Evolutionary conservation across 176 grass and related monocot genomes (phyloP).

Genomic region (Lolium multiflorum): DNA sequence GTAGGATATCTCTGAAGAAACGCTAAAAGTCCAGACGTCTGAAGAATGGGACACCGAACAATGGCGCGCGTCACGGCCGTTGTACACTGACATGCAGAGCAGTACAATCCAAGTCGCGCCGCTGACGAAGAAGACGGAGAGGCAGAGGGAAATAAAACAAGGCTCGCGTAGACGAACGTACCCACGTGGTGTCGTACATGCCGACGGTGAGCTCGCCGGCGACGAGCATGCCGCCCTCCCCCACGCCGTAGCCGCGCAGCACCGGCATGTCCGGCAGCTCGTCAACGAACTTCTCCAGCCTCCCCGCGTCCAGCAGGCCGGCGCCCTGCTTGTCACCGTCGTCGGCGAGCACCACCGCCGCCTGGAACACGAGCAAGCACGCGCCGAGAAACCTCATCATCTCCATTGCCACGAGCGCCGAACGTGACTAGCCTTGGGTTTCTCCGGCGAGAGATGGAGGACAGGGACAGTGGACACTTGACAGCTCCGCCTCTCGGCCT

Average conservation of each 20-base stretch:
- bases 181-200: slow-evolving; percentile 93
- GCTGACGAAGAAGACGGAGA: background rate
- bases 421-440: background rate
- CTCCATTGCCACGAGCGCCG: slow-evolving; percentile 46
- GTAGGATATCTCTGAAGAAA: no score
- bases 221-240: slow-evolving; percentile 43
- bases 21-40: background rate
- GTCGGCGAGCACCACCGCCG: background rate
- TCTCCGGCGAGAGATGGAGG: background rate
- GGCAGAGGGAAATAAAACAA: background rate
- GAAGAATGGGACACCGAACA: background rate
- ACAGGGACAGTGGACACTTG: background rate
- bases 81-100: no score
- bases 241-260: slow-evolving; percentile 61
- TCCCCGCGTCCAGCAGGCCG: slow-evolving; percentile 38
- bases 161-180: slow-evolving; percentile 29
- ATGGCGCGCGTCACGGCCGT: background rate
- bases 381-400: slow-evolving; percentile 20
- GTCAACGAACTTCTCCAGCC: slow-evolving; percentile 91
- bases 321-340: background rate
- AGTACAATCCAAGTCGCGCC: background rate
- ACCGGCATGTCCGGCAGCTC: slow-evolving; percentile 83
- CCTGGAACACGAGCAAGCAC: background rate
- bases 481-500: background rate
- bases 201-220: slow-evolving; percentile 87